Base-by-base conservation (phyloP, 164 flowering plant genomes). In the Magnolia kwangsiensis region DNA sequence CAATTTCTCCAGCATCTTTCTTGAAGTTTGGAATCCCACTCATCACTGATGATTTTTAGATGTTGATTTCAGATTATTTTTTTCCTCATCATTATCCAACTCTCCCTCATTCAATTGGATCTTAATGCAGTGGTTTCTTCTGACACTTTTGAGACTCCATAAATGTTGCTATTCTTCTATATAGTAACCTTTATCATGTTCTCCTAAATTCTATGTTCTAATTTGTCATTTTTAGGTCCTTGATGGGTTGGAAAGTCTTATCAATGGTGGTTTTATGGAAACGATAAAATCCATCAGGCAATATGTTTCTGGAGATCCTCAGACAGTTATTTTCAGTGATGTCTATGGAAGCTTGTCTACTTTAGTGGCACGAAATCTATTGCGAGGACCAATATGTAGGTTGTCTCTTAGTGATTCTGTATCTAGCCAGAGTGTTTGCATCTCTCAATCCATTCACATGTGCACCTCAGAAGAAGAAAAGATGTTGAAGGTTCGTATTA, bases 201-300 rank as follows among this genome's bases (percentile, higher is more conserved):
- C 27, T 8, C 59, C 9, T 58, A 58, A 7, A 59, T 29, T 24
- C 59, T 18, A n/a, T 4, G 1, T 51, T 16, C 27, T 23, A 3
- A 19, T 7, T 27, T 31, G 2, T 45, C 64, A 37, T 37, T 75
- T 8, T 29, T 71, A 95, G 98, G 94, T 90, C 76, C 77, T 95
- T 66, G 96, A 95, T 81, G 94, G 88, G 77, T 80, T 86, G 45
- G 88, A 85, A 69, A 69, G 82, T 76, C 80, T 82, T 74, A 50
- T 66, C 67, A 72, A 76, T 67, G 82, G 67, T 50, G 84, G 83
- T 76, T 74, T 75, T 69, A 72, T 79, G 72, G 89, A 88, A 78
- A 77, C 67, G 9, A 51, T 89, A 37, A 87, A 86, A 74, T 81
- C 85, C 70, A 83, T 92, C 4, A 81, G 85, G 83, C 77, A 85